These are phyloP conservation scores for Cyberlindnera euphorbiae DNA, from an alignment of 805 yeast species.

Conservation along the genomic window DNA sequence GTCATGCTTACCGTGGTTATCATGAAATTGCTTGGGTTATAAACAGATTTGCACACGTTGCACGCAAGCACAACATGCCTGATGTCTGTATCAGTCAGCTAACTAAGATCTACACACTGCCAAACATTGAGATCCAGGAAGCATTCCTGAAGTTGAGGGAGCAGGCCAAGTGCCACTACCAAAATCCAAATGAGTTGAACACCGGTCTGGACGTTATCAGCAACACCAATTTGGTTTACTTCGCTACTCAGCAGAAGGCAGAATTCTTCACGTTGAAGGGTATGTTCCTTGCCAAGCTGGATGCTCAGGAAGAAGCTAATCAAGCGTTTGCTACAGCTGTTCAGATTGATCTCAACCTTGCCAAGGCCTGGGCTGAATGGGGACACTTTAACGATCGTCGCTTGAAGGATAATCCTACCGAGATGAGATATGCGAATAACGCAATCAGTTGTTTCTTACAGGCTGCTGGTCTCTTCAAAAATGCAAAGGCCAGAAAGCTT, in stretches of 20 bases:
- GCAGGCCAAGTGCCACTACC: conserved; percentile 97
- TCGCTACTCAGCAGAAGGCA: conserved; percentile 96
- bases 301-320: conserved; percentile 91
- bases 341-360: conserved; percentile 87
- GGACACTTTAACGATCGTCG: conserved; percentile 90
- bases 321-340: conserved; percentile 98
- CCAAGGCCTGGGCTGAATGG: conserved; percentile 99
- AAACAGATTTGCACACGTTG: conserved; percentile 96
- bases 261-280: conserved; percentile 97
- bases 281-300: conserved; percentile 89
- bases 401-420: conserved; percentile 76
- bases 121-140: conserved; percentile 97
- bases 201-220: conserved; percentile 97
- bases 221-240: conserved; percentile 91
- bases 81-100: conserved; percentile 93
- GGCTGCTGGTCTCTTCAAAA: conserved; percentile 95
- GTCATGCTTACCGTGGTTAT: conserved; percentile 95
- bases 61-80: conserved; percentile 93
- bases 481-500: conserved; percentile 81
- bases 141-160: conserved; percentile 93
- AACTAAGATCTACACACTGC: conserved; percentile 89
- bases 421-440: conserved; percentile 80
- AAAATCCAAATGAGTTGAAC: conserved; percentile 81
- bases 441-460: conserved; percentile 95
- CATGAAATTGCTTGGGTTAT: conserved; percentile 99